Evolutionary conservation across 345 rosid genomes (phyloP).

Genomic region (Ceriops zippeliana): DNA sequence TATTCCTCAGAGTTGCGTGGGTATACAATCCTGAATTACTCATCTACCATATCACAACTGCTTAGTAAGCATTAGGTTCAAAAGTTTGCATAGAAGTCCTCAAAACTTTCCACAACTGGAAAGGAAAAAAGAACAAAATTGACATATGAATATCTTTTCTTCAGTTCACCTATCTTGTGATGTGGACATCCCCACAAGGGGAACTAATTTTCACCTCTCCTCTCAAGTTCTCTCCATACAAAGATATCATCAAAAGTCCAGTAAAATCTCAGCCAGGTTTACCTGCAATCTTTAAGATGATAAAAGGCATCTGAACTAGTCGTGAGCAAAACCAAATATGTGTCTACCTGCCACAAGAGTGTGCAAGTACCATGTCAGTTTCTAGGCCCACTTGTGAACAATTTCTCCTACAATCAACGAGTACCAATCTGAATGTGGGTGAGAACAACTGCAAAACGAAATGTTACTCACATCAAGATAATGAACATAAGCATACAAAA

Average conservation of each 20-base stretch:
- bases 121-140: not conserved
- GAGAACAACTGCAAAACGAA: constrained; percentile 7
- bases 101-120: not conserved
- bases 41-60: not conserved
- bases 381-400: constrained; percentile 1
- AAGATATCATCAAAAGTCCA: not conserved
- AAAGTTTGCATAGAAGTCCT: not conserved
- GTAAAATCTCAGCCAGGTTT: constrained; percentile 8
- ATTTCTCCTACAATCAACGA: not conserved
- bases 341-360: constrained; percentile 64
- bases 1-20: not conserved
- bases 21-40: not conserved
- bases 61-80: not conserved
- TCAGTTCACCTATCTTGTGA: too few relatives aligned
- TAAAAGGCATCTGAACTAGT: constrained; percentile 92
- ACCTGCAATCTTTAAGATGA: constrained; percentile 99
- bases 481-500: constrained; percentile 91
- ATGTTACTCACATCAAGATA: constrained; percentile 81
- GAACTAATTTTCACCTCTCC: not conserved
- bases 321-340: constrained; percentile 85
- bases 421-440: not conserved
- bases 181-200: not conserved
- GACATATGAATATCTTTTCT: too few relatives aligned
- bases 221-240: not conserved
- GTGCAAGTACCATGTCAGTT: constrained; percentile 18